phyloP scores from a whole-genome alignment of 2,329 filamentous ascomycete species.

The Alternaria panax region DNA sequence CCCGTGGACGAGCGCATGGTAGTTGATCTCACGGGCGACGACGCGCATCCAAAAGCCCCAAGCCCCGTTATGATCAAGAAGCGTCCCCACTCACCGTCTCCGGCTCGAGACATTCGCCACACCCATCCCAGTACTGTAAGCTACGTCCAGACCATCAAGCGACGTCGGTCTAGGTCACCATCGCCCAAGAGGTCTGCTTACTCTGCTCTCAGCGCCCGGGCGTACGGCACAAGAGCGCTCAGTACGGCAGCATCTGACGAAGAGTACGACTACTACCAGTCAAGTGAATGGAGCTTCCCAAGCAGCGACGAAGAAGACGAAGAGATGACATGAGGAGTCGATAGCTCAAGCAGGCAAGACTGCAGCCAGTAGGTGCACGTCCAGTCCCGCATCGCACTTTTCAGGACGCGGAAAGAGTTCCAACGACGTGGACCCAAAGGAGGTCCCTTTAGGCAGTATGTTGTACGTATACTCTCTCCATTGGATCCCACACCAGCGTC shows the following conservation, averaged over 20 bases:
- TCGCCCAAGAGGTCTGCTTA: not conserved
- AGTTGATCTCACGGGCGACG: not conserved
- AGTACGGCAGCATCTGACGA: not conserved
- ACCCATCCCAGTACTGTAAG: not conserved
- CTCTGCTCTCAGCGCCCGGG: not conserved
- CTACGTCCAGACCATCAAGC: conserved; percentile 4
- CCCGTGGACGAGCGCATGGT: not conserved
- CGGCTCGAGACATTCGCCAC: not conserved
- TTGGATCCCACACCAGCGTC: not conserved
- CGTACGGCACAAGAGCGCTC: not conserved
- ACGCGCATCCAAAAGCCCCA: not conserved
- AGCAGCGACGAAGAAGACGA: conserved; percentile 3
- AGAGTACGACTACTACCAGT: conserved; percentile 11
- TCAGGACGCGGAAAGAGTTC: not conserved
- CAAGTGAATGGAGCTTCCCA: conserved; percentile 17
- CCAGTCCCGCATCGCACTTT: not conserved
- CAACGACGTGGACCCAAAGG: not conserved
- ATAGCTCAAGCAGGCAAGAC: not conserved
- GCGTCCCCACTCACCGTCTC: conserved; percentile 3
- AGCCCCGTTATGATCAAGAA: not conserved
- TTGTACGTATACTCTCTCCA: not conserved
- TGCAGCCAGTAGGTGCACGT: not conserved
- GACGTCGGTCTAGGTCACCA: conserved; percentile 5
- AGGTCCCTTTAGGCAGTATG: not conserved
- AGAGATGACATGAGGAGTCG: not conserved